Evolutionary conservation across 2,329 filamentous ascomycete genomes (phyloP), one percentile per base, ranked within the genome.

Genomic region (Aspergillus chevalieri): DNA sequence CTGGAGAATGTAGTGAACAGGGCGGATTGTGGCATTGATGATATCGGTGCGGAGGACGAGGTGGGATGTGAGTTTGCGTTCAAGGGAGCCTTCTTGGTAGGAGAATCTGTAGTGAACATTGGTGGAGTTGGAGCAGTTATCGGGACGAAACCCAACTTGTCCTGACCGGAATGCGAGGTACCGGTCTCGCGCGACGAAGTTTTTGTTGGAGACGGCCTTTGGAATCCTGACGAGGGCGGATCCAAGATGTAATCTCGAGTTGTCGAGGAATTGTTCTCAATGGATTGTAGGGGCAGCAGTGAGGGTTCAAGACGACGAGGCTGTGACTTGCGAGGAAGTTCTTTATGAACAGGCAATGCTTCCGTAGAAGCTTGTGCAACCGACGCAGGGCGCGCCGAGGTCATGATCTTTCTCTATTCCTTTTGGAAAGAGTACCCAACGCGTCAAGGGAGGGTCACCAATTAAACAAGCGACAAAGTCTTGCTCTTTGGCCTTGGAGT

Each of bases 151-250:
- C 77, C 60, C 76, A 78, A 58, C 84, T 78, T 55, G 79, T 81
- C 59, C 78, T 79, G 54, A 77, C 77, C 36, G 78, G 84, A 43
- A 52, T 62, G 54, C 3, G 84, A 83, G 53, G 80, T 79, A 49
- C 76, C 79, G 39, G 72, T 72, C 58, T 74, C 74, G 57, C 76
- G 74, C 48, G 71, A 68, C 48, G 71, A 68, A 30, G 78, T 70
- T 72, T 93, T 94, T 61, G 79, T 80, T 9, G 87, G 89, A 48
- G 88, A 94, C 50, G 78, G 78, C 62, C 75, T 78, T 72, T 59
- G 74, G 57, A 57, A 69, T 63, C 52, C 68, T 52, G 66, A 62
- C 47, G 74, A 68, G 19, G 80, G 73, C 21, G 86, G 85, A 58
- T 86, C 83, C 59, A 92, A 78, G 49, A 84, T 72, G 59, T 85